Evolutionary conservation across 1,139 yeast genomes (phyloP).

Genomic region (Nakaseomyces uthaithaninus): DNA sequence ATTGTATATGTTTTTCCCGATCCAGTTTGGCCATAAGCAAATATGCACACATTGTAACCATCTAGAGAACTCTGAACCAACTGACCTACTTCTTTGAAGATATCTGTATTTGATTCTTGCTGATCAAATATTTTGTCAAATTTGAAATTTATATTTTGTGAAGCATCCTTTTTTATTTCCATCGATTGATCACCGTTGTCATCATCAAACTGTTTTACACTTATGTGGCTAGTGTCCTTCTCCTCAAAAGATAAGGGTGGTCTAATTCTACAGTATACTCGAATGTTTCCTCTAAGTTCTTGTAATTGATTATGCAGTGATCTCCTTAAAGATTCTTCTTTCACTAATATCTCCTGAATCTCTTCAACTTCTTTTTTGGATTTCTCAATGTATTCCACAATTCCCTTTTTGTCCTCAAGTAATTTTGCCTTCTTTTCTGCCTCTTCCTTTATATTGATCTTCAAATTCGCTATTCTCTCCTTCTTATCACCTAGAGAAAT

Average conservation of each 20-base stretch:
- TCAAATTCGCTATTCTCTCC: conserved; percentile 8
- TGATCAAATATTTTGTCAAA: conserved; percentile 76
- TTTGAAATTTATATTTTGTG: conserved; percentile 36
- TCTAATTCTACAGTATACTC: conserved; percentile 83
- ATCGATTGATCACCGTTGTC: conserved; percentile 37
- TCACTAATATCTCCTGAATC: conserved; percentile 33
- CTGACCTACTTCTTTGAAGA: conserved; percentile 82
- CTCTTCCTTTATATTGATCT: conserved; percentile 15
- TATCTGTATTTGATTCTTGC: conserved; percentile 44
- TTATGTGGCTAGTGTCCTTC: conserved; percentile 35
- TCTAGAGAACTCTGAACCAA: conserved; percentile 82
- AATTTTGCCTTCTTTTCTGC: conserved; percentile 20
- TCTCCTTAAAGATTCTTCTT: conserved; percentile 53
- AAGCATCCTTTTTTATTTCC: conserved; percentile 24
- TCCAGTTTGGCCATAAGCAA: conserved; percentile 97
- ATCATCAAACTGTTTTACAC: conserved; percentile 43
- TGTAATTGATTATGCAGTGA: conserved; percentile 66
- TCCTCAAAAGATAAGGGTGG: conserved; percentile 39
- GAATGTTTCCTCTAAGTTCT: conserved; percentile 82
- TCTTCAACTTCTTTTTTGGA: conserved; percentile 26
- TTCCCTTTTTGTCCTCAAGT: conserved; percentile 17
- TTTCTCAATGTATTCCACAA: conserved; percentile 27
- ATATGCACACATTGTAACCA: conserved; percentile 87
- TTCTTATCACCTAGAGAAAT: conserved; percentile 11
- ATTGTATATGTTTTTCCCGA: conserved; percentile 93